Evolutionary conservation across 2,329 filamentous ascomycete species (phyloP).

Genomic region (Cyphellophora attinorum): DNA sequence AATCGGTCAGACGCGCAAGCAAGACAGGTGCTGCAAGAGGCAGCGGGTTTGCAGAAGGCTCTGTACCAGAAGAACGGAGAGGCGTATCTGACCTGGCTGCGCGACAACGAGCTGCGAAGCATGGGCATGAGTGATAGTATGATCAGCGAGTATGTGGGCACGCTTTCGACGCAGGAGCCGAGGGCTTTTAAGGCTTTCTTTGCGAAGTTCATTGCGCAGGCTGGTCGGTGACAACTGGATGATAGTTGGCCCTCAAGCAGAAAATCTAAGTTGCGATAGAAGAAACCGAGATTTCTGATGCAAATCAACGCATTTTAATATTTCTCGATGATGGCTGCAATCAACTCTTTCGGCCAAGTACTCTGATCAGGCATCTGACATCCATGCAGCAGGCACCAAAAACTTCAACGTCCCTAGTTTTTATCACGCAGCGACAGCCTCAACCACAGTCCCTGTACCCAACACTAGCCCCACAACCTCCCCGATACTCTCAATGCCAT

Average conservation of each 20-base stretch:
- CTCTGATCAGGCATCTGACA: too few relatives aligned
- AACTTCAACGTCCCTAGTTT: too few relatives aligned
- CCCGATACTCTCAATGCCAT: too few relatives aligned
- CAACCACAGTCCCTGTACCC: too few relatives aligned
- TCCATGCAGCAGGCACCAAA: too few relatives aligned
- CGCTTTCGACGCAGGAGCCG: constrained; percentile 32
- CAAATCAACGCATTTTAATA: not conserved
- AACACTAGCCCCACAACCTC: too few relatives aligned
- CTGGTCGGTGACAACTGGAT: constrained; percentile 16
- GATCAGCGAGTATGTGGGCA: constrained; percentile 37
- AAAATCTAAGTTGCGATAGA: too few relatives aligned
- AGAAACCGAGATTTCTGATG: not conserved
- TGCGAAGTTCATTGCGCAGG: constrained; percentile 23
- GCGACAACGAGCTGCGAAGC: constrained; percentile 33
- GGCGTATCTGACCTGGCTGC: constrained; percentile 54
- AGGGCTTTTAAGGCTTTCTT: constrained; percentile 41
- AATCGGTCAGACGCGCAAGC: constrained; percentile 80
- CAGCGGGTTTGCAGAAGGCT: constrained; percentile 74
- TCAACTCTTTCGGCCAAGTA: too few relatives aligned
- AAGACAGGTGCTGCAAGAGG: constrained; percentile 78
- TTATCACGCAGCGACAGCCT: too few relatives aligned
- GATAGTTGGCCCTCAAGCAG: too few relatives aligned
- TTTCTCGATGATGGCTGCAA: too few relatives aligned
- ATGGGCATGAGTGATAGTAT: constrained; percentile 38
- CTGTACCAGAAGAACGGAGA: constrained; percentile 87